A percentile compares a stretch with the other conserved stretches of the same genome.
Conservation (phyloP, 2,329 filamentous ascomycete genomes). For the Alternaria gaisen region DNA sequence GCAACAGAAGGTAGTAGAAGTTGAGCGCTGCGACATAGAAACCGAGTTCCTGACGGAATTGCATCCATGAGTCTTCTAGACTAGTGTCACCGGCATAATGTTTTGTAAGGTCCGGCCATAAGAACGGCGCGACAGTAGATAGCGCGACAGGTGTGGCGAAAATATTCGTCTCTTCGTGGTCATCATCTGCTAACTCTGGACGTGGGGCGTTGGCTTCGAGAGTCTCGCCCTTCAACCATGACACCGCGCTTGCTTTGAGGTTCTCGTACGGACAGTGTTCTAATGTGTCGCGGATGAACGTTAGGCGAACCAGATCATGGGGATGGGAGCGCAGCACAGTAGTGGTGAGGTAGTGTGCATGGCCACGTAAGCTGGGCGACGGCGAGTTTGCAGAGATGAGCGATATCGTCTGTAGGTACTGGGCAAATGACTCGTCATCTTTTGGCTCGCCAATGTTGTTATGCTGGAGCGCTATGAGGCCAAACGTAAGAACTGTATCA, state of each 20-base stretch:
- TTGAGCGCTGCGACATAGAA: constrained; percentile 66
- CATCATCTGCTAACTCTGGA: constrained; percentile 15
- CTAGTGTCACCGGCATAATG: constrained; percentile 44
- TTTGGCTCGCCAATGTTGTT: constrained; percentile 56
- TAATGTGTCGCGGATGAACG: constrained; percentile 64
- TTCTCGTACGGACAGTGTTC: constrained; percentile 64
- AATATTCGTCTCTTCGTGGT: constrained; percentile 41
- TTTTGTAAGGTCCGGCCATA: constrained; percentile 61
- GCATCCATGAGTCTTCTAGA: constrained; percentile 49
- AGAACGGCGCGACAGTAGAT: constrained; percentile 58
- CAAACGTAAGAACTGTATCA: constrained; percentile 63
- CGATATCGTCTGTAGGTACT: constrained; percentile 61
- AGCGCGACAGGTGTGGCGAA: constrained; percentile 60
- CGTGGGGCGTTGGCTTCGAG: constrained; percentile 55
- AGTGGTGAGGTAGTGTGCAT: constrained; percentile 59
- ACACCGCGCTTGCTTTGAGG: constrained; percentile 65
- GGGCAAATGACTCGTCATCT: constrained; percentile 61
- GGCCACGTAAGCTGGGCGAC: constrained; percentile 57
- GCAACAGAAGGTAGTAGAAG: constrained; percentile 66
- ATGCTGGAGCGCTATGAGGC: constrained; percentile 59
- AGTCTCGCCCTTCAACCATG: constrained; percentile 69
- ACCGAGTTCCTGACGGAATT: constrained; percentile 61
- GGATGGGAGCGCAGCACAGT: constrained; percentile 64
- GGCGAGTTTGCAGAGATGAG: constrained; percentile 60
- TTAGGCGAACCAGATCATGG: constrained; percentile 60